These are phyloP conservation scores for Halenospora varia DNA, from an alignment of 495 filamentous ascomycete genomes.

Conservation along the genomic window DNA sequence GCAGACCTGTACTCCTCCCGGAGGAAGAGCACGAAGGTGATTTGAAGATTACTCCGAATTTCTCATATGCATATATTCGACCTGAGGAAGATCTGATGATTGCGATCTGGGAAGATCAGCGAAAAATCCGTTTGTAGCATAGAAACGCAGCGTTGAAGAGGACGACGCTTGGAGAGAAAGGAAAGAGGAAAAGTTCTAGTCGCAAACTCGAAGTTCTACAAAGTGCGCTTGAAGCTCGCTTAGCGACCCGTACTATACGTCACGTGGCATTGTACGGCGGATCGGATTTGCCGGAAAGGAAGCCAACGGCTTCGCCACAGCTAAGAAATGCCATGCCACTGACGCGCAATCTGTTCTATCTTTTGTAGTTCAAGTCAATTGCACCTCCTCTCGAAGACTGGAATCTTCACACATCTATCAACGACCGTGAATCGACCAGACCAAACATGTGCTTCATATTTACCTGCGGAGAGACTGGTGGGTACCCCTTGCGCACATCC, in stretches of 20 bases:
- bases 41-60: constrained; percentile 99
- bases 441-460: constrained; percentile 50
- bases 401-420: neutral
- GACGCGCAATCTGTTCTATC: neutral
- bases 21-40: constrained; percentile 40
- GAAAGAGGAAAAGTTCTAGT: constrained; percentile 30
- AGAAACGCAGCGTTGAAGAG: constrained; percentile 99
- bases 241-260: neutral
- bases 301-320: neutral
- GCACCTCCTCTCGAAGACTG: neutral
- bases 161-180: constrained; percentile 68
- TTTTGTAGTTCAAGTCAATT: neutral
- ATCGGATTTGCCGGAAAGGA: neutral
- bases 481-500: neutral
- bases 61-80: constrained; percentile 81
- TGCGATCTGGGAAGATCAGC: constrained; percentile 9
- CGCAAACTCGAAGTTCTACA: neutral
- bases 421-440: neutral
- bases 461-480: constrained; percentile 52
- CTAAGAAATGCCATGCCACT: neutral
- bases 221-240: neutral
- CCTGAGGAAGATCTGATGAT: constrained; percentile 33
- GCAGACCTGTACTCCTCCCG: constrained; percentile 52
- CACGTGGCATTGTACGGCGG: neutral
- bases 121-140: constrained; percentile 85